phyloP scores from a whole-genome alignment of 371 early-diverging fungal species.

The Mucor sp. region DNA sequence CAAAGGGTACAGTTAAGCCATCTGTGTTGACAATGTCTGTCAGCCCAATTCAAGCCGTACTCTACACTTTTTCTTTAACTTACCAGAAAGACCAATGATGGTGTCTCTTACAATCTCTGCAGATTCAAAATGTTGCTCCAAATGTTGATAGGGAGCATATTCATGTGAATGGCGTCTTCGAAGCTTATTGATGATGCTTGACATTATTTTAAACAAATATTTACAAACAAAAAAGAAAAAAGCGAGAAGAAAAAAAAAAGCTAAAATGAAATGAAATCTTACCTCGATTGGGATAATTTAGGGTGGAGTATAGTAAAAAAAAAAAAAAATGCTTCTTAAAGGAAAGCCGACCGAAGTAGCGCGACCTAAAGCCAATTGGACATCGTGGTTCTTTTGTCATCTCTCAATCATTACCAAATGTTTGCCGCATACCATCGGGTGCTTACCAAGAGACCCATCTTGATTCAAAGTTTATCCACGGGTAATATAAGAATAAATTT shows the following conservation, averaged over 20 bases:
- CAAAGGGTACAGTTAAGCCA: constrained; percentile 81
- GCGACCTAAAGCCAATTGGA: neutral
- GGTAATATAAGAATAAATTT: constrained; percentile 26
- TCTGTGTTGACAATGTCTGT: constrained; percentile 30
- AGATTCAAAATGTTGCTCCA: constrained; percentile 67
- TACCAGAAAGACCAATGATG: constrained; percentile 69
- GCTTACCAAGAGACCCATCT: constrained; percentile 37
- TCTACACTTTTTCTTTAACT: neutral
- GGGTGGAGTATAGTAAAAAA: neutral
- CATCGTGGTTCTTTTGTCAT: neutral
- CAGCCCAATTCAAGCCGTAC: neutral
- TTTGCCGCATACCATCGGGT: constrained; percentile 37
- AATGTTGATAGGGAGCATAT: constrained; percentile 47
- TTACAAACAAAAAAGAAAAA: constrained; percentile 4
- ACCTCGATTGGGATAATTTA: neutral
- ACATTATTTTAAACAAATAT: constrained; percentile 13
- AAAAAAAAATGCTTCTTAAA: neutral
- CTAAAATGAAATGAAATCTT: neutral
- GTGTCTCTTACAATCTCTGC: constrained; percentile 72
- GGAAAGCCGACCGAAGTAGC: constrained; percentile 1
- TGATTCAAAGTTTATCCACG: constrained; percentile 45
- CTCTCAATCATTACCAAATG: constrained; percentile 15
- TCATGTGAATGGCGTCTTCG: constrained; percentile 42
- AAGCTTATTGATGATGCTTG: constrained; percentile 33
- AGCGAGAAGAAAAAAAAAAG: neutral